Evolutionary conservation across 257 asterid species (phyloP), one percentile per base, ranked within the genome.

Genomic region (Scutellaria barbata): DNA sequence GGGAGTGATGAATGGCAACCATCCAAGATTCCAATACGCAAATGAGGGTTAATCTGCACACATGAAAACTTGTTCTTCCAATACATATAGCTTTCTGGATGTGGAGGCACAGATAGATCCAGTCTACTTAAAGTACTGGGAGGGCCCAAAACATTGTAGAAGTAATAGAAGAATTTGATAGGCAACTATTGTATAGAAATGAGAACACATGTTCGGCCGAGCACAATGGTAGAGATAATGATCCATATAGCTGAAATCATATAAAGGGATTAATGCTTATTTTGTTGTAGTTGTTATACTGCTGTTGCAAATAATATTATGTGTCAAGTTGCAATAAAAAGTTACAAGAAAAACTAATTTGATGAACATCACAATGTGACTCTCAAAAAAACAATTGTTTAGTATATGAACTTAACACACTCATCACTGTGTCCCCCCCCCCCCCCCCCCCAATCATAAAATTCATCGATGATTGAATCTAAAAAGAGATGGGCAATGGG

Each of bases 31-130:
- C 18, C 11, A 56, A 57, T 13, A 10, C 11, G 45, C 33, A 1
- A 54, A 33, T 30, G 63, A 30, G 43, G 10, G 18, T 57, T 30
- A 1, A 30, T 33, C 17, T 6, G 18, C 18, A 33, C 20, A 30
- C 35, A 5, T 12, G 63, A 33, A 7, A 57, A 57, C 63, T 30
- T 56, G 63, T 25, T 5, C 41, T 22, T 33, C 20, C 20, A 5
- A 30, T 25, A 33, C 63, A 57, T 30, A 57, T 37, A 33, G 18
- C 63, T 35, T 58, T 3, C 45, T 35, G 64, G 39, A 58, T 54
- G 45, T 35, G 35, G 45, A n/a, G 18, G 62, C 41, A 22, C 62
- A 55, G 25, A 30, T 30, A 43, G 12, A 58, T 58, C 64, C 10
- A 39, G 5, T 33, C 10, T 2, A 17, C 5, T 17, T 10, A 35